Evolutionary conservation across 2,329 filamentous ascomycete genomes (phyloP), one percentile per base, ranked within the genome.

Genomic region (Fusarium oxysporum): DNA sequence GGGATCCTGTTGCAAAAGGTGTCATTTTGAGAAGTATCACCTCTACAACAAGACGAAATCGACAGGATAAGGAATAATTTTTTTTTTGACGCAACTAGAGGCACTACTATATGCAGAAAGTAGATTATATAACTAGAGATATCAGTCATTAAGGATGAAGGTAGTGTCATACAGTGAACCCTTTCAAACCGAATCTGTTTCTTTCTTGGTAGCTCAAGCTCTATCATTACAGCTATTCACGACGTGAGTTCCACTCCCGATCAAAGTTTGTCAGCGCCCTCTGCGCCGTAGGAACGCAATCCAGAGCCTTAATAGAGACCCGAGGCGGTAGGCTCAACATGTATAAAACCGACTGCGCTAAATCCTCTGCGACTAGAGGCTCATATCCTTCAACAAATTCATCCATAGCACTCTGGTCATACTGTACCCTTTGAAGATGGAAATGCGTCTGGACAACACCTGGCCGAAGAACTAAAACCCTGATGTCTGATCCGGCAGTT

Each of bases 371-470:
- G 3, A 65, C 19, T 7, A 73, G 40, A 0, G 71, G 71, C 60
- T 62, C 60, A 13, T 59, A 60, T 1, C 71, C 71, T 2, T 71
- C 40, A 6, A 59, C 41, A 23, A 73, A 73, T 13, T 67, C 48
- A n/a, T 70, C 40, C 32, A 62, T 59, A 13, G 47, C 56, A 14
- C 37, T 57, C 8, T 68, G 41, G 21, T 68, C 62, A 23, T 70
- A 62, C 8, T 56, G 47, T 2, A 73, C 63, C 2, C 71, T 19
- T n/a, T 68, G 70, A 4, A 68, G 38, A 41, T 73, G 71, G 11
- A 73, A 73, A 21, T 71, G 50, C 0, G 71, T 73, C 11, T 44
- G 53, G 2, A 72, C 70, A 14, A 61, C 65, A 4, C 70, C 71
- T 5, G 66, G 71, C 0, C 71, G 58, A 8, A 72, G 19, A 12